phyloP scores from a whole-genome alignment of 192 early-diverging fungal species.

The Backusella luteola region DNA sequence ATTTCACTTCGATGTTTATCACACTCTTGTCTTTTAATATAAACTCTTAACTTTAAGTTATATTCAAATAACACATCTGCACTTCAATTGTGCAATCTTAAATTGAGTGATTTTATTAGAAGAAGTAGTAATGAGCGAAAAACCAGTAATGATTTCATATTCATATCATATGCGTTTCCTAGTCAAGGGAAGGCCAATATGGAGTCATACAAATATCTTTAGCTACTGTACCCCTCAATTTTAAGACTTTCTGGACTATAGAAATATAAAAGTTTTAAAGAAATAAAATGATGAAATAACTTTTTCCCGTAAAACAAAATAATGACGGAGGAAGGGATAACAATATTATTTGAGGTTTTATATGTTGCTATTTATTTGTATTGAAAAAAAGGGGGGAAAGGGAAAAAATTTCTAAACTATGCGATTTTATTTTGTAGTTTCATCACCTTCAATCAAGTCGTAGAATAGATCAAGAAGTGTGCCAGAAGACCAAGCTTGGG shows the following conservation, averaged over 20 bases:
- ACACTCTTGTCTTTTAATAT: not conserved
- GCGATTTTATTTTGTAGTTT: not conserved
- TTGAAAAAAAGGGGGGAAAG: not conserved
- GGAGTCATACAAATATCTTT: not conserved
- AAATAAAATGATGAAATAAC: not conserved
- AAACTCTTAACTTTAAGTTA: not conserved
- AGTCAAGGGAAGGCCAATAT: not conserved
- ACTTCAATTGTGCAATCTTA: not conserved
- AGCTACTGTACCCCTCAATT: not conserved
- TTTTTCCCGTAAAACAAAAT: not conserved
- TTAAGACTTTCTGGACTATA: not conserved
- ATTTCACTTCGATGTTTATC: not conserved
- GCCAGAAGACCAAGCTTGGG: conserved; percentile 92
- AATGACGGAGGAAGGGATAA: not conserved
- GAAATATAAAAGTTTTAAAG: not conserved
- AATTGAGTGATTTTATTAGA: not conserved
- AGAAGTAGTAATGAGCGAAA: not conserved
- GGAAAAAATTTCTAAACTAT: not conserved
- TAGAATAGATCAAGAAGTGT: conserved; percentile 70
- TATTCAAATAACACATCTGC: not conserved
- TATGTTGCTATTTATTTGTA: not conserved
- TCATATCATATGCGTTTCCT: not conserved
- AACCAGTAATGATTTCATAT: not conserved
- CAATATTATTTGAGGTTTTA: not conserved
- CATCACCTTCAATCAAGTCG: conserved; percentile 32